Conservation (phyloP, 176 grass and related monocot species). For the Raddia distichophylla region DNA sequence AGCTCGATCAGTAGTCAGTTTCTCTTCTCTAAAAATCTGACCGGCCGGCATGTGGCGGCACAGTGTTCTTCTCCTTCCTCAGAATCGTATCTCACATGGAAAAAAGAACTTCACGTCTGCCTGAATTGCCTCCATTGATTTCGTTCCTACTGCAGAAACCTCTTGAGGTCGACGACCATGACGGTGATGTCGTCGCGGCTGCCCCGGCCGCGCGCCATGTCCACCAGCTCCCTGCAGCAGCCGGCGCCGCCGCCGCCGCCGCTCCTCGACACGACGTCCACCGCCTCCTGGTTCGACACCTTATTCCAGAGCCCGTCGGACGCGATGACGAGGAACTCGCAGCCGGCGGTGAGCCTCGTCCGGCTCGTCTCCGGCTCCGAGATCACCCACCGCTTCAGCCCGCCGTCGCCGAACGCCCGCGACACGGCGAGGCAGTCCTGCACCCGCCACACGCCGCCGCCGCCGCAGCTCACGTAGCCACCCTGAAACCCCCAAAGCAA, state of each 20-base stretch:
- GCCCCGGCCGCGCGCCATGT: conserved; percentile 58
- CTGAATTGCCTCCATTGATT: too few relatives aligned
- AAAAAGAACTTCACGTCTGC: too few relatives aligned
- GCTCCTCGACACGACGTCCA: conserved; percentile 50
- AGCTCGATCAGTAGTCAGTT: neutral
- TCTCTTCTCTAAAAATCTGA: neutral
- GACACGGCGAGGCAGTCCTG: conserved; percentile 80
- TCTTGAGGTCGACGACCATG: conserved; percentile 76
- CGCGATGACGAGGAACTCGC: conserved; percentile 78
- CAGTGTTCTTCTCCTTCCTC: neutral
- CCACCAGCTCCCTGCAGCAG: conserved; percentile 59
- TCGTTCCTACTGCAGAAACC: conserved; percentile 33
- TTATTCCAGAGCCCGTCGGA: conserved; percentile 94
- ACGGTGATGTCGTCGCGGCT: conserved; percentile 80
- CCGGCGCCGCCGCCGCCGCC: neutral
- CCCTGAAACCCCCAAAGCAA: conserved; percentile 22
- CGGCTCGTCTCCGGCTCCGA: conserved; percentile 52
- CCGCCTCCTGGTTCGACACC: conserved; percentile 83
- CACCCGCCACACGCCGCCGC: conserved; percentile 69
- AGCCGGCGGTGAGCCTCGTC: conserved; percentile 23
- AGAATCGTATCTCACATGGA: neutral
- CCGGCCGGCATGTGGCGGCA: neutral
- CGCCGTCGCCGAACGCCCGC: conserved; percentile 54
- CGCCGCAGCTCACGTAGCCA: conserved; percentile 66
- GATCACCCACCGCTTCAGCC: conserved; percentile 59